Conservation (phyloP, 2,329 filamentous ascomycete species). For the Neofusicoccum cordaticola region DNA sequence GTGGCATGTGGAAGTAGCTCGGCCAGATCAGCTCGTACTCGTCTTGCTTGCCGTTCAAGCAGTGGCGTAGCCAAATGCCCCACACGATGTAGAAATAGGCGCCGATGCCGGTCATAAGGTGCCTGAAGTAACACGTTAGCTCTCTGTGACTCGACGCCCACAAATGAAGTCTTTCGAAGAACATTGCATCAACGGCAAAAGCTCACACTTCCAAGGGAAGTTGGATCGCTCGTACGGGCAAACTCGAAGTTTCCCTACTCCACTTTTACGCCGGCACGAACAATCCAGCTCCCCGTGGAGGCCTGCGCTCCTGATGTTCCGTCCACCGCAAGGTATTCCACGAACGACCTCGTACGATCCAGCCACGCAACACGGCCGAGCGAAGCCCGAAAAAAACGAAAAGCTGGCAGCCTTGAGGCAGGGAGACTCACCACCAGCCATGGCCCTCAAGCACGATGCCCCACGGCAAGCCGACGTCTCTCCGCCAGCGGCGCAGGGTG, state of each 20-base stretch:
- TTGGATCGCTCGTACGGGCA: no score
- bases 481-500: conserved; percentile 63
- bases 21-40: conserved; percentile 72
- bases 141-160: background rate
- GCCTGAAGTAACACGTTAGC: conserved; percentile 47
- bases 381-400: background rate
- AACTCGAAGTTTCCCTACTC: no score
- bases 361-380: background rate
- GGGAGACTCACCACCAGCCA: conserved; percentile 62
- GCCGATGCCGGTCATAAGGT: conserved; percentile 76
- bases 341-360: background rate
- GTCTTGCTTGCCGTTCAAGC: conserved; percentile 68
- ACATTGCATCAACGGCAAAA: no score
- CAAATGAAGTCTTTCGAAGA: no score
- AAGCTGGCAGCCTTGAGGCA: background rate
- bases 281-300: no score
- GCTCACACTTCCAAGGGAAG: no score
- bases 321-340: no score
- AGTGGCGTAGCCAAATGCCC: conserved; percentile 78
- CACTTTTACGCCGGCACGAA: no score
- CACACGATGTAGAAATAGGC: conserved; percentile 83
- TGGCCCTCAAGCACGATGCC: conserved; percentile 71
- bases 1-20: conserved; percentile 55
- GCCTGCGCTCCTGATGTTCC: no score
- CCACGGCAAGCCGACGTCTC: conserved; percentile 72